These are phyloP conservation scores for Aphanomyces stellatus DNA, from an alignment of 352 stramenopile species.

Conservation along the genomic window DNA sequence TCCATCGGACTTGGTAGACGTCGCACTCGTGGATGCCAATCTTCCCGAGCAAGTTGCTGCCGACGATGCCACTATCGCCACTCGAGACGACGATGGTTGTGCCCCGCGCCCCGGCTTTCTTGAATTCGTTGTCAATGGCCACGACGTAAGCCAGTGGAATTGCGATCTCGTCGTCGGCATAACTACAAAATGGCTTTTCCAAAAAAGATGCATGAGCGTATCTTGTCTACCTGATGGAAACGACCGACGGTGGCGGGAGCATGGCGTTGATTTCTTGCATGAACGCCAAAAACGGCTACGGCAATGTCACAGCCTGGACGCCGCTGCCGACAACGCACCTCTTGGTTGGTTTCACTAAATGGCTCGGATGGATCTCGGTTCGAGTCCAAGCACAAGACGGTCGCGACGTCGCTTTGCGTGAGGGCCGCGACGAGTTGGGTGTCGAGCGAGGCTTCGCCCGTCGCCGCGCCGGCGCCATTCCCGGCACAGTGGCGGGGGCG, in stretches of 20 bases:
- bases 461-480: slow-evolving; percentile 21
- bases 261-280: slow-evolving; percentile 64
- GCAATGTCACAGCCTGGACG: too few relatives aligned
- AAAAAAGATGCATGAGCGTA: background rate
- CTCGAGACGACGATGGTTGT: slow-evolving; percentile 60
- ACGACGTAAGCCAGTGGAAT: slow-evolving; percentile 41
- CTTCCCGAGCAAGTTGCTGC: slow-evolving; percentile 43
- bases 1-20: slow-evolving; percentile 26
- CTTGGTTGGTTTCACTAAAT: slow-evolving; percentile 62
- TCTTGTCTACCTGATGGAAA: slow-evolving; percentile 49
- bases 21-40: slow-evolving; percentile 35
- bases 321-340: slow-evolving; percentile 24
- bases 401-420: slow-evolving; percentile 34
- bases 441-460: slow-evolving; percentile 62
- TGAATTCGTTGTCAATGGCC: slow-evolving; percentile 61
- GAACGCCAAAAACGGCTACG: slow-evolving; percentile 53
- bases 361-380: slow-evolving; percentile 35
- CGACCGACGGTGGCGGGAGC: slow-evolving; percentile 42
- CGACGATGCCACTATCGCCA: slow-evolving; percentile 51
- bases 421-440: slow-evolving; percentile 46
- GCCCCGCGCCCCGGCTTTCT: slow-evolving; percentile 57
- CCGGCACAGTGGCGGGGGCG: background rate
- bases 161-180: slow-evolving; percentile 74
- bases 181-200: slow-evolving; percentile 19
- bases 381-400: slow-evolving; percentile 56